These are phyloP conservation scores for Tetracentron sinense DNA, from an alignment of 164 flowering plant genomes.

Conservation along the genomic window DNA sequence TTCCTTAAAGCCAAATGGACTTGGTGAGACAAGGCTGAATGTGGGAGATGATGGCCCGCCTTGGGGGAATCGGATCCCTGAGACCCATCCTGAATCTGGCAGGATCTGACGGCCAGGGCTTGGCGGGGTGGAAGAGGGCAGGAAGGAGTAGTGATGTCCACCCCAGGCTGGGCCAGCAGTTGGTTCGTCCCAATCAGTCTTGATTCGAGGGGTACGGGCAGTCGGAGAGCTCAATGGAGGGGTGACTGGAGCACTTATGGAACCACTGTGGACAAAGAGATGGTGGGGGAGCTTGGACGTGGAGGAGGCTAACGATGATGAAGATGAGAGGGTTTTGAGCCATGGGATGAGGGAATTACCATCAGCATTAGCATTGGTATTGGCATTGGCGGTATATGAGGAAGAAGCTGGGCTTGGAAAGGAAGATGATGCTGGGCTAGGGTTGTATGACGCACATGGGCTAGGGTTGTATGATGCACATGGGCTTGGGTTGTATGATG, in stretches of 20 bases:
- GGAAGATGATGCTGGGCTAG: conserved; percentile 59
- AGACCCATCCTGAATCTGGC: conserved; percentile 76
- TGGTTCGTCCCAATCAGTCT: conserved; percentile 58
- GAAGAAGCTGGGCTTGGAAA: conserved; percentile 47
- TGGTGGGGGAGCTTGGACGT: conserved; percentile 60
- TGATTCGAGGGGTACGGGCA: conserved; percentile 58
- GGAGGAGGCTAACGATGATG: conserved; percentile 49
- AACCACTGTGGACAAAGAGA: conserved; percentile 63
- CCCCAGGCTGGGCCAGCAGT: conserved; percentile 38
- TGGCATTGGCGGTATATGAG: conserved; percentile 30
- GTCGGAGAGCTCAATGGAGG: conserved; percentile 93
- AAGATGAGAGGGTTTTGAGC: conserved; percentile 86
- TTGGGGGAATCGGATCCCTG: conserved; percentile 51
- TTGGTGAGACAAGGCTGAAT: conserved; percentile 69
- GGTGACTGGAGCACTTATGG: conserved; percentile 94
- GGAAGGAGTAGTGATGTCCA: conserved; percentile 38
- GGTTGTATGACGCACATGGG: conserved; percentile 71
- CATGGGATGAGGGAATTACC: conserved; percentile 90
- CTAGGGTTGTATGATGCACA: conserved; percentile 70
- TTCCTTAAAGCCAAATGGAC: conserved; percentile 59
- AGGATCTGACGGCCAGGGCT: conserved; percentile 69
- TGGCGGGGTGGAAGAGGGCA: conserved; percentile 77
- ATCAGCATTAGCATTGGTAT: conserved; percentile 36
- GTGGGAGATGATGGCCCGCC: conserved; percentile 67
- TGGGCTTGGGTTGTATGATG: conserved; percentile 75